Evolutionary conservation across 164 flowering plant species (phyloP), one percentile per base, ranked within the genome.

Genomic region (Paratinospora sagittata): DNA sequence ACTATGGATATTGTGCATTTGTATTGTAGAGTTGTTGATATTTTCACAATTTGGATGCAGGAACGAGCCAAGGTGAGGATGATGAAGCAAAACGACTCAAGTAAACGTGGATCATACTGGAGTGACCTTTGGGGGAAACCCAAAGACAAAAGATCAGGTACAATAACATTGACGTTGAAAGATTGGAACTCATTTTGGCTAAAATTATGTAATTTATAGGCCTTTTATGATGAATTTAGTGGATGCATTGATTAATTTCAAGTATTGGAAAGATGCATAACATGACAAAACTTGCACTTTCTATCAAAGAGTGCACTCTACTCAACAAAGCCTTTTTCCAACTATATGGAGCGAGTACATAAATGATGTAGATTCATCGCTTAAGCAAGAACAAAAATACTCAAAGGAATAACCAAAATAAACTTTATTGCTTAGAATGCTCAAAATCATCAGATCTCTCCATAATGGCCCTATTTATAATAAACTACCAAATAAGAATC

Each of bases 101-200:
- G 74, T 47, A 82, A 83, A 68, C 41, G 78, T 52, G 86, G 79
- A 62, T 73, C 89, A 68, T 83, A 82, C 80, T 95, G 98, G 97
- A 76, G 70, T 82, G 78, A 92, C 73, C 74, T 92, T 30, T 95
- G 98, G 97, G 91, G 91, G 67, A 85, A 79, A 43, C 76, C 86
- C 36, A 84, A 79, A 64, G 83, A 83, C 41, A 70, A 84, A 75
- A 68, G 75, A 78, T 81, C 88, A 81, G 97, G 97, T 92, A 78
- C 63, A 71, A 58, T 17, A 36, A 11, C 14, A 58, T 57, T 57
- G 23, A 19, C 14, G n/a, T 65, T 43, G 8, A 63, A 23, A 11
- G 57, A 37, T 23, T 17, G 73, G 8, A 60, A 27, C 21, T 23
- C 21, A 23, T n/a, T 52, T 36, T 69, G 57, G 21, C 36, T 52